Conservation (phyloP, 2,329 filamentous ascomycete genomes). For the Botrytis cinerea region DNA sequence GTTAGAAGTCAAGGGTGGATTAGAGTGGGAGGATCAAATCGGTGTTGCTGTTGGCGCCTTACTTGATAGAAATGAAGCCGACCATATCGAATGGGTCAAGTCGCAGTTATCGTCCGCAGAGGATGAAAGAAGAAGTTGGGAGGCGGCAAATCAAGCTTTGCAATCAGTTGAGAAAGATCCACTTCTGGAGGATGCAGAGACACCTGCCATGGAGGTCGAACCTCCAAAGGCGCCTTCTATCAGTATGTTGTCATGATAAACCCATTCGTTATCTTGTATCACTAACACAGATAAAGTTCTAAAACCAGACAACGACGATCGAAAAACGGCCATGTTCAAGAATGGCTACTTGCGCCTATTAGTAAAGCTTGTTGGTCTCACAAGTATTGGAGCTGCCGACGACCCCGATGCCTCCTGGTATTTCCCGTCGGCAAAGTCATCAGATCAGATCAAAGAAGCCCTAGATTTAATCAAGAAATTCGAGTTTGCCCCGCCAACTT, state of each 20-base stretch:
- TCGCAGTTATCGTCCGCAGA: conserved; percentile 66
- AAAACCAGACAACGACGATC: conserved; percentile 61
- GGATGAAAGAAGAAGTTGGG: conserved; percentile 75
- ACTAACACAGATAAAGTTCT: conserved; percentile 37
- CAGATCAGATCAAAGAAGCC: conserved; percentile 66
- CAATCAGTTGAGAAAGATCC: conserved; percentile 47
- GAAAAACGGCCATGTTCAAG: conserved; percentile 78
- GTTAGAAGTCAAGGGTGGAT: conserved; percentile 75
- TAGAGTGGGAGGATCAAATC: conserved; percentile 66
- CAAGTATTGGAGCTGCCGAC: conserved; percentile 57
- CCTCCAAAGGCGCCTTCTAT: conserved; percentile 51
- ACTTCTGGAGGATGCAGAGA: conserved; percentile 42
- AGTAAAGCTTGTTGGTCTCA: conserved; percentile 73
- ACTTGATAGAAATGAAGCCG: conserved; percentile 74
- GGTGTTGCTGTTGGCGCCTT: conserved; percentile 78
- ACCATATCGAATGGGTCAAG: conserved; percentile 82
- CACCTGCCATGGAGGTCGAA: conserved; percentile 38
- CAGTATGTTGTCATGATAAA: conserved; percentile 48
- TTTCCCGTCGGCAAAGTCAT: conserved; percentile 65
- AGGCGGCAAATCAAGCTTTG: conserved; percentile 66
- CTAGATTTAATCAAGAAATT: conserved; percentile 74
- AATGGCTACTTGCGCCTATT: conserved; percentile 85
- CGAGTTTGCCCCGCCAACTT: conserved; percentile 75
- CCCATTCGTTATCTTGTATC: background rate
- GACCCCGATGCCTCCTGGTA: conserved; percentile 79